Base-by-base conservation (phyloP, 768 basidiomycete species). In the Boletus subcaerulescens region DNA sequence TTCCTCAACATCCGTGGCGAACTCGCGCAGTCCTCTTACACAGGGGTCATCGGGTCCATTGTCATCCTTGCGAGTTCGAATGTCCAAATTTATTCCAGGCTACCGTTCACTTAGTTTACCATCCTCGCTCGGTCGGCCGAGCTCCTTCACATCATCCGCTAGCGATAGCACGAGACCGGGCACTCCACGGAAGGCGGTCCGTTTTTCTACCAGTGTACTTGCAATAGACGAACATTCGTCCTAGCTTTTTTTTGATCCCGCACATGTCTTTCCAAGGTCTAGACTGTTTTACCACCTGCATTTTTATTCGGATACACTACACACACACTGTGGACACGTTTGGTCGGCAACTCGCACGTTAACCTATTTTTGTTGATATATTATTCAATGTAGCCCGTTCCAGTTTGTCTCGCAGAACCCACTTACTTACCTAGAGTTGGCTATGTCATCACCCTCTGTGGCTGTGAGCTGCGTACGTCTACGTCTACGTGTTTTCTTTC, bases 171-270 rank as follows among this genome's bases (percentile, higher is more conserved):
- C 70, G 2, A 74, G 78, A 58, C 71, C 76, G 5, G 65, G 70
- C 17, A 80, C 76, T 0, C 80, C 76, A 17, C 80, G 79, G 58
- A 86, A 86, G 64, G 81, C 79, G 3, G 84, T 86, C 36, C 78
- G 84, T 45, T 86, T 86, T 67, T 80, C 80, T n/a, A 72, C 76
- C 24, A 74, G 77, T 57, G 70, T 74, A 47, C 68, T 69, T 45
- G 73, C 63, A 33, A 59, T 66, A 45, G 60, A 65, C 52, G 52
- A 68, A 41, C 61, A 44, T 32, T 40, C 55, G 13, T 52, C 57
- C n/a, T 65, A 63, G 55, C 44, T 24, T n/a, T 55, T 42, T 43
- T 36, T 41, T 45, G 40, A 20, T 39, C 39, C 45, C 44, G 22
- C 51, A 45, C 51, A 50, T 48, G 38, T 33, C n/a, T 49, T 52